Evolutionary conservation across 352 stramenopile species (phyloP).

Genomic region (Globisporangium lucens): DNA sequence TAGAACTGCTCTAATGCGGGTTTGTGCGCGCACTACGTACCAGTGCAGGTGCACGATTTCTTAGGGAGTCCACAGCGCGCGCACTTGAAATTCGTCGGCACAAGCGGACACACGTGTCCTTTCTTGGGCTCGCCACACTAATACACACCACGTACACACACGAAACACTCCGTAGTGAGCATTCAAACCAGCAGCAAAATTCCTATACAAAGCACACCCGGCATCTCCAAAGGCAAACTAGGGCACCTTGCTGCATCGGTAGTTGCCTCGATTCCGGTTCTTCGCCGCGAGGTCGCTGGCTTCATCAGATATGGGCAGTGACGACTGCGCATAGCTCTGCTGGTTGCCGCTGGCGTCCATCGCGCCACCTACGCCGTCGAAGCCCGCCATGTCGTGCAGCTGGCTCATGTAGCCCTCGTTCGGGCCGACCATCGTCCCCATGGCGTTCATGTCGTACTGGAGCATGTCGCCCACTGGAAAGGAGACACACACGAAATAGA

Average conservation of each 20-base stretch:
- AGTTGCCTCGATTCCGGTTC: conserved; percentile 84
- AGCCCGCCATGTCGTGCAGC: conserved; percentile 40
- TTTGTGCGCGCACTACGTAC: conserved; percentile 29
- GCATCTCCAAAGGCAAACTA: not conserved
- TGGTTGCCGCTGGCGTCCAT: not conserved
- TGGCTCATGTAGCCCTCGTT: conserved; percentile 48
- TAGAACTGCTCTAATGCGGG: not conserved
- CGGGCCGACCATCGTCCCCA: conserved; percentile 36
- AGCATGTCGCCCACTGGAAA: conserved; percentile 47
- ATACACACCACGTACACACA: not conserved
- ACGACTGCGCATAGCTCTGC: conserved; percentile 18
- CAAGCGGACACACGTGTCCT: conserved; percentile 78
- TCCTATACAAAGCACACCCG: not conserved
- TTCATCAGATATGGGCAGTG: conserved; percentile 19
- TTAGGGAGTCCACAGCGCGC: conserved; percentile 69
- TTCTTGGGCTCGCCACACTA: conserved; percentile 86
- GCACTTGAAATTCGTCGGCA: conserved; percentile 84
- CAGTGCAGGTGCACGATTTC: conserved; percentile 69
- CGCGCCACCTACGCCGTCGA: not conserved
- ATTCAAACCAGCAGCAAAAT: not conserved
- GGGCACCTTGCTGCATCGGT: conserved; percentile 78
- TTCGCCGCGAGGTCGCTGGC: conserved; percentile 44
- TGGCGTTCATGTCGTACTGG: conserved; percentile 46
- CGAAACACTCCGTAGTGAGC: not conserved
- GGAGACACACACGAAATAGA: not conserved